Evolutionary conservation across 306 rosid genomes (phyloP), one percentile per base, ranked within the genome.

Genomic region (Hippophae tibetana): DNA sequence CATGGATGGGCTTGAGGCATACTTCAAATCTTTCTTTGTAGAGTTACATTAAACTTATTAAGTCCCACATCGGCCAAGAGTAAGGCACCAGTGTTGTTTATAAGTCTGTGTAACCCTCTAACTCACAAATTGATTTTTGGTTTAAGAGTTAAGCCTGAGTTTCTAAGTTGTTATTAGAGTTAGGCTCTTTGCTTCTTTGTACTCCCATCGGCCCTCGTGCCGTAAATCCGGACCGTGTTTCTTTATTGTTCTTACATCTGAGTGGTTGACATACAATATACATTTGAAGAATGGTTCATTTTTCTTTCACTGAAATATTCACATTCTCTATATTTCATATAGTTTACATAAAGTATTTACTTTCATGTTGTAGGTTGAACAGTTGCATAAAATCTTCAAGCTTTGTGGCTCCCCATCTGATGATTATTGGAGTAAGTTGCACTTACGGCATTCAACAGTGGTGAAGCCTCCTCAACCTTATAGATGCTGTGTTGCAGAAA

Each of bases 401-500:
- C 96, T 90, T 38, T 90, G 98, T 76, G 98, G 96, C 57, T 90
- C 98, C 18, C 98, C 98, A 46, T 63, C 95, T 9, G 89, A 85
- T 43, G 95, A 87, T 55, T 90, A 90, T 63, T 87, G 98, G 96
- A 75, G 60, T 31, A 85, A 77, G 70, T 66, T 85, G 70, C 73
- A 81, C 74, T 67, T 65, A 48, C 76, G 84, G 44, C 78, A 76
- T 69, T 74, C 92, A 56, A 66, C 93, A 54, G 81, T 65, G 49
- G 85, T 90, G 80, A 79, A 70, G 81, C 89, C 93, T 13, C 87
- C 95, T 12, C 96, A 78, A 63, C 89, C 82, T 70, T 90, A 90
- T 63, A 79, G 86, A 68, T 76, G 77, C 26, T 81, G 87, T 75
- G 58, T 90, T 51, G 74, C 76, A 6, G 98, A 85, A 69, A 76